phyloP scores from a whole-genome alignment of 179 eudicot genomes.

The Silene vulgaris region DNA sequence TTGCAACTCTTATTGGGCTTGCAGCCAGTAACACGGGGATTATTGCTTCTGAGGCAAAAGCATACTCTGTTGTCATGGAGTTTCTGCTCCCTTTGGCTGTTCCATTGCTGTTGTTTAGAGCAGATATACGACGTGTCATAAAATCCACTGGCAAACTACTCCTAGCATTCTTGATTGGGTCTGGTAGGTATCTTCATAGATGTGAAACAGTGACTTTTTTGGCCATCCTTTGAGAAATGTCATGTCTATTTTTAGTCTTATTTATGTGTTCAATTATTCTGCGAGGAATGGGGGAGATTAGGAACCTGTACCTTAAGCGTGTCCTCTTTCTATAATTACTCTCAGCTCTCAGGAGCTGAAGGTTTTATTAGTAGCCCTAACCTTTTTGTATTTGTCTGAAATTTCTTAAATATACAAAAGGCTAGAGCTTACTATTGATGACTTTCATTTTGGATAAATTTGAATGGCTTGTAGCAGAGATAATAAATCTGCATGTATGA shows the following conservation, averaged over 20 bases:
- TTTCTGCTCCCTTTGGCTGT: conserved; percentile 77
- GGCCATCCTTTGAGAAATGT: neutral
- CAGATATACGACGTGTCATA: conserved; percentile 64
- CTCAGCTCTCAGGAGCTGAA: neutral
- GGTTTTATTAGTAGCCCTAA: conserved; percentile 2
- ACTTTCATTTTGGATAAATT: neutral
- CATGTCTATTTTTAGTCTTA: neutral
- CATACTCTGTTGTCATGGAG: conserved; percentile 54
- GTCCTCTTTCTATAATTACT: neutral
- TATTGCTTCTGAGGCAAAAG: conserved; percentile 63
- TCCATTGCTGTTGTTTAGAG: conserved; percentile 72
- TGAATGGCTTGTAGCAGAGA: conserved; percentile 7
- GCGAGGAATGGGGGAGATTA: neutral
- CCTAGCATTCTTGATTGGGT: conserved; percentile 78
- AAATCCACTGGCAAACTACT: conserved; percentile 73
- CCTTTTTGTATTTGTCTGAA: neutral
- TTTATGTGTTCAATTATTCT: neutral
- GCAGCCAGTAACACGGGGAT: conserved; percentile 79
- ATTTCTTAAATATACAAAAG: neutral
- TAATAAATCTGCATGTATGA: conserved; percentile 4
- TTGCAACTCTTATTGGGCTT: conserved; percentile 67
- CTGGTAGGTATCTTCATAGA: conserved; percentile 43
- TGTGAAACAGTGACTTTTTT: conserved; percentile 7
- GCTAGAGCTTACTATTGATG: neutral
- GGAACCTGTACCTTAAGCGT: conserved; percentile 8